A percentile compares a stretch with the other conserved stretches of the same genome.
Evolutionary conservation across 371 early-diverging fungal genomes (phyloP).

Genomic region (Apophysomyces sp.): DNA sequence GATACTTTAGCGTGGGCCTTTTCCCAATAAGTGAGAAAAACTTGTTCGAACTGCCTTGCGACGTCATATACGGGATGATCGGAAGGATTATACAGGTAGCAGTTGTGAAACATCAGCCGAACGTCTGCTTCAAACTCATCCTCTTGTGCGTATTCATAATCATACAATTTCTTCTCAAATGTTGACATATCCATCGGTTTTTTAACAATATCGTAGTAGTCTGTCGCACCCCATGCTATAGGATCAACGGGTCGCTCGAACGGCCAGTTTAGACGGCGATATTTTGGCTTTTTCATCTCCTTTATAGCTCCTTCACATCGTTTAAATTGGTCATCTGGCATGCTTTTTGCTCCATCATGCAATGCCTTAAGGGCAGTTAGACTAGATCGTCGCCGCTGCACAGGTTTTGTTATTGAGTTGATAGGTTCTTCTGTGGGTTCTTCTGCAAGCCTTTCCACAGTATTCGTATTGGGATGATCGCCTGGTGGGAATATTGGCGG

Average conservation of each 20-base stretch:
- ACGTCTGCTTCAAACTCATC: conserved; percentile 61
- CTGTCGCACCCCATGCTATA: conserved; percentile 81
- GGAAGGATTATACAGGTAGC: conserved; percentile 89
- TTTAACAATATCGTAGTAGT: conserved; percentile 87
- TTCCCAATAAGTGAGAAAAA: conserved; percentile 70
- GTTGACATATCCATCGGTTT: conserved; percentile 97
- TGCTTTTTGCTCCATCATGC: neutral
- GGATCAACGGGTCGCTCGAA: conserved; percentile 92
- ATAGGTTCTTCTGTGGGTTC: conserved; percentile 3
- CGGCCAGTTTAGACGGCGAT: conserved; percentile 30
- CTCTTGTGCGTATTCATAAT: conserved; percentile 36
- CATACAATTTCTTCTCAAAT: conserved; percentile 75
- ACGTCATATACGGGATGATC: conserved; percentile 64
- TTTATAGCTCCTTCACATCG: conserved; percentile 57
- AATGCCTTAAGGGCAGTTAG: conserved; percentile 15
- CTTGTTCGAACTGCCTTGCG: conserved; percentile 55
- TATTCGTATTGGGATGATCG: conserved; percentile 7
- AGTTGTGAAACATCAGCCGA: conserved; percentile 79
- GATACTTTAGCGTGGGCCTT: conserved; percentile 47
- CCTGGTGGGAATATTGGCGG: conserved; percentile 6
- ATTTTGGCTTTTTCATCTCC: conserved; percentile 34
- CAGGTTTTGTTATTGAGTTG: neutral
- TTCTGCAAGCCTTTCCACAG: neutral
- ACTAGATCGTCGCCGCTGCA: conserved; percentile 43
- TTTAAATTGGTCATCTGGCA: conserved; percentile 63